Percentiles rank a stretch among this genome's conserved stretches.
phyloP scores from a whole-genome alignment of 2,329 filamentous ascomycete genomes.

The Metarhizium album region DNA sequence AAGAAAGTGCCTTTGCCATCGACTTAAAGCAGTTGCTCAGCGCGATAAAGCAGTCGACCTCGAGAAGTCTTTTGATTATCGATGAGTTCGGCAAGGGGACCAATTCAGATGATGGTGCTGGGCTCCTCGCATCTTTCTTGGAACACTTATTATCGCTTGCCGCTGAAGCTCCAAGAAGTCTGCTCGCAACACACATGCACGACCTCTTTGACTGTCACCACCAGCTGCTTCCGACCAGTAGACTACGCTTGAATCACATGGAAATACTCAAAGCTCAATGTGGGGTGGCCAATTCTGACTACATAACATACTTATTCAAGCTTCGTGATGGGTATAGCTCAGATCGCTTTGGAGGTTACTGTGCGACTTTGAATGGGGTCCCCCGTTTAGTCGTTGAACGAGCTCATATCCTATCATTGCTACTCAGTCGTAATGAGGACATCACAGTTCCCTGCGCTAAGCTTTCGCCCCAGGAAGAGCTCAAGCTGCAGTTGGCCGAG shows the following conservation, averaged over 20 bases:
- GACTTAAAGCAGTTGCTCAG: constrained; percentile 82
- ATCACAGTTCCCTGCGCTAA: constrained; percentile 61
- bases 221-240: constrained; percentile 37
- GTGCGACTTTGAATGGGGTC: constrained; percentile 80
- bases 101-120: constrained; percentile 45
- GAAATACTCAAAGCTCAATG: constrained; percentile 49
- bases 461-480: constrained; percentile 51
- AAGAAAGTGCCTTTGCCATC: constrained; percentile 56
- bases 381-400: constrained; percentile 59
- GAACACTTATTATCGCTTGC: constrained; percentile 41
- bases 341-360: constrained; percentile 77
- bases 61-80: constrained; percentile 71
- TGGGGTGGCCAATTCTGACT: constrained; percentile 40
- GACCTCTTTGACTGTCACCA: constrained; percentile 60
- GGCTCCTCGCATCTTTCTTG: constrained; percentile 46
- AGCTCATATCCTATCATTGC: constrained; percentile 60
- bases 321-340: constrained; percentile 55
- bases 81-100: constrained; percentile 79
- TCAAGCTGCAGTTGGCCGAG: constrained; percentile 59
- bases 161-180: constrained; percentile 39
- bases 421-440: constrained; percentile 64
- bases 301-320: constrained; percentile 66
- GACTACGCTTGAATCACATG: constrained; percentile 59
- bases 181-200: constrained; percentile 54
- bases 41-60: constrained; percentile 62